Evolutionary conservation across 2,329 filamentous ascomycete genomes (phyloP), one percentile per base, ranked within the genome.

Genomic region (Diplodia corticola): DNA sequence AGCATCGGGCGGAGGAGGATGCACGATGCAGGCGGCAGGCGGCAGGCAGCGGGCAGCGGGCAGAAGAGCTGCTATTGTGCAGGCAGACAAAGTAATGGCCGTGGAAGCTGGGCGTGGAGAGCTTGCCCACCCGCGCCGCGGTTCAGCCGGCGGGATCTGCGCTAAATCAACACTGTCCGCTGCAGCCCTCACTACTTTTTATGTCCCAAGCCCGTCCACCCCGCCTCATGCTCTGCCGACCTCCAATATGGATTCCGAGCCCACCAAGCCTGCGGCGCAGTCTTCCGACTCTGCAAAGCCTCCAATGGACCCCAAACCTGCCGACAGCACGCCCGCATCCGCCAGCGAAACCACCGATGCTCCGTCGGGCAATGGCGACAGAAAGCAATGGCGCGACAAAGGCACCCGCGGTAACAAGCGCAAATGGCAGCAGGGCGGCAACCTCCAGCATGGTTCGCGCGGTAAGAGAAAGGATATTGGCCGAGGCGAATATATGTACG

Each of bases 391-490:
- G 40, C 64, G 64, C 64, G 55, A 66, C 46, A 37, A 48, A 22
- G 55, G 64, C 64, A 33, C 37, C n/a, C 55, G 64, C 26, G 57
- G 57, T 57, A 70, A 70, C 68, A 76, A 76, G 72, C 73, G 74
- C 69, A 75, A 75, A 69, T 73, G 71, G 71, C 66, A 68, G 51
- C 68, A 70, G 60, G 28, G 64, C 35, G 54, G 59, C 33, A 35
- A 59, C 48, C 33, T 69, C 20, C 67, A 72, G 64, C 66, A 72
- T 61, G 70, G 70, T 68, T 61, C 78, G 72, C 77, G 78, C 75
- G 80, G 81, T 83, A 88, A 87, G 85, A 88, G 85, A 75, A 82
- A 82, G 77, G 85, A 89, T 85, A 80, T 89, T 85, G 88, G 89
- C 72, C 81, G 89, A 77, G 82, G 80, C 68, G 87, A 88, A 75